Conservation (phyloP, 208 protist genomes). For the Trypanosoma lewisi region DNA sequence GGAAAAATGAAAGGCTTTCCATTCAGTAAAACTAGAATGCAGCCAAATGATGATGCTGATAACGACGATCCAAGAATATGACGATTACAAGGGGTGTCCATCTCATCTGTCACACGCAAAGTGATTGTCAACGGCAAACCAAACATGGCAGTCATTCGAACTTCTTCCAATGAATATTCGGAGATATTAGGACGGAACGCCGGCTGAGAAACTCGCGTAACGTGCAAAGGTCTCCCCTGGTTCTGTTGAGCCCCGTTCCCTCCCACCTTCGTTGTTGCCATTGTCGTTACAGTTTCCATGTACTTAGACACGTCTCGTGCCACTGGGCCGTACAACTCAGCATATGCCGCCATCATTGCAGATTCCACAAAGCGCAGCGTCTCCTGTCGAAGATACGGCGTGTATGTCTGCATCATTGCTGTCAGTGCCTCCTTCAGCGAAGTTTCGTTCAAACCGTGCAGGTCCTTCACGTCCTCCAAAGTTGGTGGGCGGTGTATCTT, state of each 20-base stretch:
- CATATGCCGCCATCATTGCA: constrained; percentile 65
- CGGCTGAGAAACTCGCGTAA: constrained; percentile 34
- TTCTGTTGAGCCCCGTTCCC: constrained; percentile 3
- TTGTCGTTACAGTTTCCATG: constrained; percentile 3
- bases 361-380: constrained; percentile 62
- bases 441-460: constrained; percentile 31
- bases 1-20: constrained; percentile 54
- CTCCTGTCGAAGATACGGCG: constrained; percentile 67
- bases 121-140: constrained; percentile 45
- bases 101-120: constrained; percentile 3
- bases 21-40: constrained; percentile 45
- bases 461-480: constrained; percentile 39
- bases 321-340: constrained; percentile 70
- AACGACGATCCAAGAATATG: constrained; percentile 15
- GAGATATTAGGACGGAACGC: constrained; percentile 28
- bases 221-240: constrained; percentile 8
- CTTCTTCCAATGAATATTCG: constrained; percentile 39
- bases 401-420: constrained; percentile 66
- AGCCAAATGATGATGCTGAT: constrained; percentile 42
- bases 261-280: background rate
- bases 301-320: constrained; percentile 27
- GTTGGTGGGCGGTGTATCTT: constrained; percentile 34
- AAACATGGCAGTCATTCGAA: constrained; percentile 64
- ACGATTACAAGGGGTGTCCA: constrained; percentile 6
- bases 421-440: constrained; percentile 53